phyloP scores from a whole-genome alignment of 495 filamentous ascomycete genomes.

The Tuber umbilicatum region DNA sequence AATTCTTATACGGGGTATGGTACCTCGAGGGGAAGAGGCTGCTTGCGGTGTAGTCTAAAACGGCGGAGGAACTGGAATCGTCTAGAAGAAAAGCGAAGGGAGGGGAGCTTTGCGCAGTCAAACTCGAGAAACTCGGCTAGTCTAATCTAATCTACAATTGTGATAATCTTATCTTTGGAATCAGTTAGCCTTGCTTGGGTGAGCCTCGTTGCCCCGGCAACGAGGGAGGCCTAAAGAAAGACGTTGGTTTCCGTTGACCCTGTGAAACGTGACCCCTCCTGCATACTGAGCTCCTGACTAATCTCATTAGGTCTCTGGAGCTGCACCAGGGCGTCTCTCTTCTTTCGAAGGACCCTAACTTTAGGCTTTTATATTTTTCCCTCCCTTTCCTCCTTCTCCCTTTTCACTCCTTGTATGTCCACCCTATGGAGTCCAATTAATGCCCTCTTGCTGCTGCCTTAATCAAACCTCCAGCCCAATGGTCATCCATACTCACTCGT shows the following conservation, averaged over 20 bases:
- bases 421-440: background rate
- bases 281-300: background rate
- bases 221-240: background rate
- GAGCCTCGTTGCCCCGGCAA: background rate
- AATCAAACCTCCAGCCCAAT: background rate
- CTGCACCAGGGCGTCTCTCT: background rate
- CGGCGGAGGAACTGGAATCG: background rate
- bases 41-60: background rate
- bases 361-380: background rate
- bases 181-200: background rate
- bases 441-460: background rate
- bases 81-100: background rate
- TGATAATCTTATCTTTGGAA: background rate
- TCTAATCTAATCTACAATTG: background rate
- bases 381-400: background rate
- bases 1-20: background rate
- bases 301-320: background rate
- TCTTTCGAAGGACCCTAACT: background rate
- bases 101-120: background rate
- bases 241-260: background rate
- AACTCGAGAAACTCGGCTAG: background rate
- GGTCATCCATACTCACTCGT: background rate
- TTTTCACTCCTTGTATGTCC: background rate
- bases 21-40: background rate
- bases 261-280: background rate